Base-by-base conservation (phyloP, 2,329 filamentous ascomycete genomes). In the Periconia sp. region DNA sequence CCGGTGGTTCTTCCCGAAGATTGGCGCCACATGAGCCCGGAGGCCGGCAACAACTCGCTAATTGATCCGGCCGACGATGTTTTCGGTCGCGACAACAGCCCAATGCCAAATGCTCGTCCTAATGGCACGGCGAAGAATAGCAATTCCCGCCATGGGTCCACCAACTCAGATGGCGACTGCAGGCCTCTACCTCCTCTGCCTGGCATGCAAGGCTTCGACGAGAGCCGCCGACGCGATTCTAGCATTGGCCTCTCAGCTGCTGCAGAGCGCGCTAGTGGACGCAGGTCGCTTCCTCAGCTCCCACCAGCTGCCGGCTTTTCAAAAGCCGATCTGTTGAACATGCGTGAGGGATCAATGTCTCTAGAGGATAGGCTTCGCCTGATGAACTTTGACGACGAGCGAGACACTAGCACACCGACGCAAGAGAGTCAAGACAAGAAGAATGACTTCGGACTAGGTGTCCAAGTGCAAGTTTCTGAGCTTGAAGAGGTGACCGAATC, bases 1-100 rank as follows among this genome's bases (percentile, higher is more conserved):
- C 94, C 94, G 0, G 94, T 99, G 9, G 92, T 99, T n/a, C 83
- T 95, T 16, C 94, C 94, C 1, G 94, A 97, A 61, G 91, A 96
- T 66, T 99, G 94, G 94, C 85, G 88, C 51, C 88, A 83, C 53
- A 84, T 86, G 80, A 92, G 74, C 73, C 89, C 73, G 66, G 84
- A 78, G 58, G 83, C 70, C 16, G 81, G 76, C n/a, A 77, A 83
- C 50, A 78, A 73, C 11, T 77, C 78, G 17, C 63, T 83, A 25
- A 74, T 75, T 4, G 73, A 79, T 46, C 68, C 74, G 10, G 77
- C 81, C 24, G 85, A 88, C 25, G 83, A 90, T 56, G 82, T 84
- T 1, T 94, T 88, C 57, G 84, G 78, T 17, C 73, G 77, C 29
- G 74, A 87, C 29, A 81, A 79, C 46, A 90, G 85, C 61, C 86